phyloP scores from a whole-genome alignment of 1,284 basidiomycete genomes.

The Cystobasidium sp. region DNA sequence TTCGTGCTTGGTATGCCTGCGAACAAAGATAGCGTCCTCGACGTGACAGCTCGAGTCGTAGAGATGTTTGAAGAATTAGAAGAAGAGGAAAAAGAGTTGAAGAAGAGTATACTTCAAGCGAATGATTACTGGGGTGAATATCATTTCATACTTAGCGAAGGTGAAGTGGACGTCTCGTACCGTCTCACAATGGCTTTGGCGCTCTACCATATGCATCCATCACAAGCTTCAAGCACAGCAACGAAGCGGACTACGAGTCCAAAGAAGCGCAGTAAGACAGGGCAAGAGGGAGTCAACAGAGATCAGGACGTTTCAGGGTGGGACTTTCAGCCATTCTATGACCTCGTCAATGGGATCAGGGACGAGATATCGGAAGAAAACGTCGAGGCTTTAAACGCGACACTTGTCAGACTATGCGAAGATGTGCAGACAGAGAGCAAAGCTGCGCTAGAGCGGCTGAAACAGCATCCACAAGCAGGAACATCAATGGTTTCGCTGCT shows the following conservation, averaged over 20 bases:
- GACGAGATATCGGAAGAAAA: slow-evolving; percentile 47
- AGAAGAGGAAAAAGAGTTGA: slow-evolving; percentile 36
- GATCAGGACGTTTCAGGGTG: background rate
- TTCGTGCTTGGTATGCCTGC: slow-evolving; percentile 47
- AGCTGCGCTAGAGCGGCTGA: background rate
- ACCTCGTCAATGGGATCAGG: slow-evolving; percentile 43
- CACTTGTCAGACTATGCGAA: slow-evolving; percentile 2
- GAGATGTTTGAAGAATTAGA: slow-evolving; percentile 48
- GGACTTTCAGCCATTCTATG: slow-evolving; percentile 46
- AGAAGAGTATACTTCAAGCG: slow-evolving; percentile 45
- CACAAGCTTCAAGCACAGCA: background rate
- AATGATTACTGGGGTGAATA: slow-evolving; percentile 25
- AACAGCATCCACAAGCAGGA: background rate
- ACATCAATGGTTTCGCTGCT: slow-evolving; percentile 33
- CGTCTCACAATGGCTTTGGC: slow-evolving; percentile 48
- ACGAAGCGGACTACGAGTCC: slow-evolving; percentile 3
- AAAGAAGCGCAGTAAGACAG: background rate
- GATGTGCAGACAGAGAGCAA: background rate
- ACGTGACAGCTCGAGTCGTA: slow-evolving; percentile 46
- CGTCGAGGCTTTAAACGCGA: slow-evolving; percentile 29
- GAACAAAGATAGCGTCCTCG: slow-evolving; percentile 50
- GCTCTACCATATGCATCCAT: slow-evolving; percentile 45
- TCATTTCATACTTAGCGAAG: slow-evolving; percentile 23
- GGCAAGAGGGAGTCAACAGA: background rate
- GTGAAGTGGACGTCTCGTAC: slow-evolving; percentile 44